Evolutionary conservation across 2,329 filamentous ascomycete species (phyloP).

Genomic region (Aspergillus tanneri): DNA sequence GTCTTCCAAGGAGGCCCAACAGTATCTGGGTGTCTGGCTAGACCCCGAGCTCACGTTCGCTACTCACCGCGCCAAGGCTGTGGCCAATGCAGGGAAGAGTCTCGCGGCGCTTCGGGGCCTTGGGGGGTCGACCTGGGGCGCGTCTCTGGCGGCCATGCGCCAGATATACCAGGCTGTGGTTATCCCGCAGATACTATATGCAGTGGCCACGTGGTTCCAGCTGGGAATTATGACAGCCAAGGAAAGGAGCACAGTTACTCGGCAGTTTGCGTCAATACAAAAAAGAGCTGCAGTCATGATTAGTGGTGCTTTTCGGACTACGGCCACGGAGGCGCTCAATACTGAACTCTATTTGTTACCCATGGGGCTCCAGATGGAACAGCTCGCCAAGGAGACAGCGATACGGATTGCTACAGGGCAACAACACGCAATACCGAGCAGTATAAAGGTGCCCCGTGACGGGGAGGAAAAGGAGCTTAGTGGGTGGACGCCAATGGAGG

Average conservation of each 20-base stretch:
- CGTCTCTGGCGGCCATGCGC: conserved; percentile 15
- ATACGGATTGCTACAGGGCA: no score
- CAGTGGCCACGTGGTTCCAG: not conserved
- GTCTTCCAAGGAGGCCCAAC: not conserved
- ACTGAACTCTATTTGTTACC: no score
- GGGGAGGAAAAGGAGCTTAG: no score
- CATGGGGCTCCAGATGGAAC: no score
- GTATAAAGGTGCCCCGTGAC: no score
- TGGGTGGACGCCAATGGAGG: no score
- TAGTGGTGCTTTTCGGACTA: no score
- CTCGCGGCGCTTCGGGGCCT: conserved; percentile 8
- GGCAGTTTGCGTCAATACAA: not conserved
- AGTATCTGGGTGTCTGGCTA: conserved; percentile 15
- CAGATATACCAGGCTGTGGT: conserved; percentile 29
- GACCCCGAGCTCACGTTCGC: conserved; percentile 10
- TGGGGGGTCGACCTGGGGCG: conserved; percentile 10
- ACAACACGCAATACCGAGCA: no score
- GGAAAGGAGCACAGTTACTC: not conserved
- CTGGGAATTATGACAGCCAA: not conserved
- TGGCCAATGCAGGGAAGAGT: conserved; percentile 8
- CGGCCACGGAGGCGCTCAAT: no score
- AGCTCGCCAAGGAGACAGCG: no score
- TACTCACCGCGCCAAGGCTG: not conserved
- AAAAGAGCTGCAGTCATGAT: not conserved
- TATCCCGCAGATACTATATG: conserved; percentile 30